These are phyloP conservation scores for Arabidopsis arenosa DNA, from an alignment of 345 rosid species.

Conservation along the genomic window DNA sequence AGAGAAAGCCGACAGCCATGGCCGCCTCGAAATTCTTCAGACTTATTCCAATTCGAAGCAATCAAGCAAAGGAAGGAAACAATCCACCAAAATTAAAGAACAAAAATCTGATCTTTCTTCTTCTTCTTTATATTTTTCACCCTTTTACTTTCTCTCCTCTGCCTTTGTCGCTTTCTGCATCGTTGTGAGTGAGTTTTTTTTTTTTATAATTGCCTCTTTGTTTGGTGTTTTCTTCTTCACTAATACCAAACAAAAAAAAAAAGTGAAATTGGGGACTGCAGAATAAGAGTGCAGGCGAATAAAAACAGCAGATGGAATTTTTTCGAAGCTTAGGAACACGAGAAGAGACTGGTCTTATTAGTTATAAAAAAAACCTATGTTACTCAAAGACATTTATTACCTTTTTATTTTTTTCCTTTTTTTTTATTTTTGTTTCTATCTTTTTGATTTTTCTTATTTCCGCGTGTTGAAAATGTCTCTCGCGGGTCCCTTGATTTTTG, in stretches of 20 bases:
- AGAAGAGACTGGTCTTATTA: slow-evolving; percentile 7
- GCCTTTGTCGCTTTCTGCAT: slow-evolving; percentile 44
- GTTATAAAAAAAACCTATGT: neutral
- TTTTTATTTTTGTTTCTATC: neutral
- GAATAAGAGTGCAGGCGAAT: slow-evolving; percentile 35
- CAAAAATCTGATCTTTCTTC: slow-evolving; percentile 41
- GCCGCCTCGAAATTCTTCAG: slow-evolving; percentile 42
- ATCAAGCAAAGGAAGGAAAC: slow-evolving; percentile 35
- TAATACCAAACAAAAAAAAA: slow-evolving; percentile 3
- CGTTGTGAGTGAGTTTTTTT: slow-evolving; percentile 32
- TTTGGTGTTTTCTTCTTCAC: slow-evolving; percentile 33
- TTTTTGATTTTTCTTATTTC: neutral
- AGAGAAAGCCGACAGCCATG: slow-evolving; percentile 37
- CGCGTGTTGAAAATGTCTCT: slow-evolving; percentile 29
- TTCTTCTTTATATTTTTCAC: neutral
- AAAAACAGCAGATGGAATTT: slow-evolving; percentile 42
- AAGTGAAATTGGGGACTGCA: slow-evolving; percentile 9
- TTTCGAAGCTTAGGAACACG: slow-evolving; percentile 41
- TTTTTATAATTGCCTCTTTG: slow-evolving; percentile 28
- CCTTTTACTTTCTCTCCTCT: slow-evolving; percentile 37
- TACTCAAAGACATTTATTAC: slow-evolving; percentile 21
- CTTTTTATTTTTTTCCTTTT: neutral
- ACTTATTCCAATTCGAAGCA: slow-evolving; percentile 43
- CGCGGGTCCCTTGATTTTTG: slow-evolving; percentile 17
- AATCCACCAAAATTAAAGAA: neutral